These are phyloP conservation scores for Hygrocybe punicea DNA, from an alignment of 768 basidiomycete species.

Conservation along the genomic window DNA sequence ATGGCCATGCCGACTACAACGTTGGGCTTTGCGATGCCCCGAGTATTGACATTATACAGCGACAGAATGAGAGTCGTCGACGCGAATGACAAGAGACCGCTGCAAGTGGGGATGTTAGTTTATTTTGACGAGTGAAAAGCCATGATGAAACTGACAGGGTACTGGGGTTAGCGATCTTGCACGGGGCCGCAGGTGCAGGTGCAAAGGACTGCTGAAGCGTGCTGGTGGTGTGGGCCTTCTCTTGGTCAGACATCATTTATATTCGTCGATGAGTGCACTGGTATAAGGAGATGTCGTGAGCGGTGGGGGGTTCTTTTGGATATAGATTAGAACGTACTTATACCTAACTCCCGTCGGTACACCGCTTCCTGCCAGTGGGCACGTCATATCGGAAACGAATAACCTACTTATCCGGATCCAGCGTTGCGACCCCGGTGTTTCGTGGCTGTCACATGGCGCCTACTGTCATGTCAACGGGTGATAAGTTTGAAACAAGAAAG, in stretches of 20 bases:
- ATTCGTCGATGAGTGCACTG: neutral
- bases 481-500: no score
- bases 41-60: constrained; percentile 57
- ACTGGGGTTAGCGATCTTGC: constrained; percentile 33
- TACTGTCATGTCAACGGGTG: no score
- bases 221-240: neutral
- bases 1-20: constrained; percentile 80
- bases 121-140: neutral
- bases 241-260: neutral
- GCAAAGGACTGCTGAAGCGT: neutral
- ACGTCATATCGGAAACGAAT: no score
- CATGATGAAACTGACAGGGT: constrained; percentile 26
- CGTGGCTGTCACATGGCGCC: no score
- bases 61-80: constrained; percentile 67
- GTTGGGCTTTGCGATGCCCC: constrained; percentile 50
- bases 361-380: neutral
- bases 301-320: neutral
- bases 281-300: neutral
- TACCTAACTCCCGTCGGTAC: neutral
- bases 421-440: no score
- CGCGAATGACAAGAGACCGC: constrained; percentile 38
- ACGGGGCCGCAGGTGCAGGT: constrained; percentile 8
- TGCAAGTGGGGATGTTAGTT: constrained; percentile 7
- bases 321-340: neutral
- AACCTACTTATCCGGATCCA: no score